Conservation (phyloP, 108 stramenopile species). For the Stephanodiscus minutulus region DNA sequence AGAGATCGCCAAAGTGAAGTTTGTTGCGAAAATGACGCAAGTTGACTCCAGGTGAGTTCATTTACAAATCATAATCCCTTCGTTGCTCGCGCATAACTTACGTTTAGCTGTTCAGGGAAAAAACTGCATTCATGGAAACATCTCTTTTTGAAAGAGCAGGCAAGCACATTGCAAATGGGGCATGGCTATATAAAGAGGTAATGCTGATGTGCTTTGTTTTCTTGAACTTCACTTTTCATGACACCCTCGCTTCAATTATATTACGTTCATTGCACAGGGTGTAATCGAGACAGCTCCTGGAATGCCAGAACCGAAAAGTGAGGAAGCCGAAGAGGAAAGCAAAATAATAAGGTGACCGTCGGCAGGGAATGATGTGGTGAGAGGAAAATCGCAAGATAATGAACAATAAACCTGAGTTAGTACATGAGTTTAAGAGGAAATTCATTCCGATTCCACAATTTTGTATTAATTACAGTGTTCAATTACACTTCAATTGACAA, state of each 20-base stretch:
- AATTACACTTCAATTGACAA: neutral
- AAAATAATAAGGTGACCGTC: too few relatives aligned
- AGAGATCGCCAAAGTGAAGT: constrained; percentile 60
- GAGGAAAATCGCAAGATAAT: neutral
- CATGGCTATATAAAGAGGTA: constrained; percentile 68
- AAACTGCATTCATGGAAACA: constrained; percentile 74
- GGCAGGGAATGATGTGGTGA: neutral
- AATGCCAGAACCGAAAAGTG: constrained; percentile 26
- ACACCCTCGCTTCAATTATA: neutral
- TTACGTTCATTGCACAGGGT: neutral
- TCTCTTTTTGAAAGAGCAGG: constrained; percentile 66
- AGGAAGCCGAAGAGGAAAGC: neutral
- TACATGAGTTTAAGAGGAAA: too few relatives aligned
- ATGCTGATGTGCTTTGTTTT: constrained; percentile 7
- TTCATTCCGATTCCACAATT: neutral
- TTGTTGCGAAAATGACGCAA: constrained; percentile 66
- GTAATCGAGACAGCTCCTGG: constrained; percentile 45
- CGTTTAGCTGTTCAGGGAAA: constrained; percentile 36
- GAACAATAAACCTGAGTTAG: too few relatives aligned
- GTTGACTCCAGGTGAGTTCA: constrained; percentile 46
- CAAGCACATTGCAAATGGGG: constrained; percentile 54
- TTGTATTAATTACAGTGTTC: neutral
- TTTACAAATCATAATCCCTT: neutral
- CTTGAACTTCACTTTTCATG: neutral
- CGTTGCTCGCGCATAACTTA: neutral